These are phyloP conservation scores for Zygotorulaspora chibaensis DNA, from an alignment of 805 yeast genomes.

Conservation along the genomic window DNA sequence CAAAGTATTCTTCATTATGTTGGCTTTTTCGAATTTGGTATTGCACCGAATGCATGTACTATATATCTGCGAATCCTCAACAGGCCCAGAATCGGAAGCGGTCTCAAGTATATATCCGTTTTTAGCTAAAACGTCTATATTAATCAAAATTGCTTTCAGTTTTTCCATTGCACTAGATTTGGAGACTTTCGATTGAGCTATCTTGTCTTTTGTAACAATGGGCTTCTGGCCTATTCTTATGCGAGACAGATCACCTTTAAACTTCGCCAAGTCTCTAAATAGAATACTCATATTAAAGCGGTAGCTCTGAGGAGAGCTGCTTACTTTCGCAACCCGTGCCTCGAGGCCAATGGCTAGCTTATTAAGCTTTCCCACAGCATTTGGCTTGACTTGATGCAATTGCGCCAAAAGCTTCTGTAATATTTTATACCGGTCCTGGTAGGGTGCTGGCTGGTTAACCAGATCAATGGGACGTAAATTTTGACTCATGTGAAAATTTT, in stretches of 20 bases:
- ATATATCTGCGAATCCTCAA: conserved; percentile 4
- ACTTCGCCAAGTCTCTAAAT: conserved; percentile 28
- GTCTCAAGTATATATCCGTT: conserved; percentile 24
- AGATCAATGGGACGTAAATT: conserved; percentile 30
- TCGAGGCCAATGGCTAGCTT: conserved; percentile 28
- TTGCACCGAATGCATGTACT: conserved; percentile 30
- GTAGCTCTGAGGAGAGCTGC: conserved; percentile 30
- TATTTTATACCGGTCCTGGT: conserved; percentile 32
- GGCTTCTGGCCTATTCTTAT: conserved; percentile 24
- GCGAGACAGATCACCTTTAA: conserved; percentile 28
- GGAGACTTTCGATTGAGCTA: conserved; percentile 8
- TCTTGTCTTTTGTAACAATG: conserved; percentile 8
- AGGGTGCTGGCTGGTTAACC: conserved; percentile 29
- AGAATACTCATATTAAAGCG: conserved; percentile 31
- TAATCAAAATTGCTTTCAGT: conserved; percentile 19
- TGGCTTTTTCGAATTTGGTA: conserved; percentile 24
- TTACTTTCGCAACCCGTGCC: conserved; percentile 24
- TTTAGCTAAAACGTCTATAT: conserved; percentile 16
- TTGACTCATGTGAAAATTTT: conserved; percentile 1
- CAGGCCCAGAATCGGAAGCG: conserved; percentile 3
- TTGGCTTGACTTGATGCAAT: conserved; percentile 19
- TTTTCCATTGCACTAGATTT: conserved; percentile 18
- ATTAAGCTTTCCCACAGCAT: conserved; percentile 10
- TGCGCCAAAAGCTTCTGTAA: conserved; percentile 26
- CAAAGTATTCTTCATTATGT: conserved; percentile 24